Conservation (phyloP, 495 filamentous ascomycete species). For the Penicillium herquei region DNA sequence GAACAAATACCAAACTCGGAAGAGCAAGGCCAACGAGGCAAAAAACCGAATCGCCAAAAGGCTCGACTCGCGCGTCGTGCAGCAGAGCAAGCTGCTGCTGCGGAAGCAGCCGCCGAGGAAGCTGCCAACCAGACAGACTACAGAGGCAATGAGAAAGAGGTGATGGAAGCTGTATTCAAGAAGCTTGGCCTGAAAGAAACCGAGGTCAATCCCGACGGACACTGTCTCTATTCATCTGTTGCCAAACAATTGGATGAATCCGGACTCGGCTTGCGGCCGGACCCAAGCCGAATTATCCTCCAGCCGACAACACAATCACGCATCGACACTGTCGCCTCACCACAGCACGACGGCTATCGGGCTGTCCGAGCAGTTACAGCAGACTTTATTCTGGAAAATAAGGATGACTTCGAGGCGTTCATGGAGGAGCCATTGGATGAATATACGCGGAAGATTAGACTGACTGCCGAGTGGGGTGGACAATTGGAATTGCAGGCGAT, state of each 20-base stretch:
- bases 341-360: slow-evolving; percentile 45
- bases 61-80: slow-evolving; percentile 84
- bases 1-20: slow-evolving; percentile 8
- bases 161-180: slow-evolving; percentile 65
- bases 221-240: slow-evolving; percentile 93
- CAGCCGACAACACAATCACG: slow-evolving; percentile 37
- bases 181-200: slow-evolving; percentile 66
- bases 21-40: slow-evolving; percentile 28
- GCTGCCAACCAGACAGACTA: slow-evolving; percentile 72
- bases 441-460: slow-evolving; percentile 73
- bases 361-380: slow-evolving; percentile 51
- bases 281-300: slow-evolving; percentile 39
- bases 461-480: slow-evolving; percentile 96
- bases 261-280: slow-evolving; percentile 47
- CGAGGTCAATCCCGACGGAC: slow-evolving; percentile 84
- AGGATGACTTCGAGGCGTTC: slow-evolving; percentile 65
- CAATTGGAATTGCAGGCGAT: slow-evolving; percentile 86
- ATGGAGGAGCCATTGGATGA: slow-evolving; percentile 77
- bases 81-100: slow-evolving; percentile 72
- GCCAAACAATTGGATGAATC: slow-evolving; percentile 69
- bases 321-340: slow-evolving; percentile 41
- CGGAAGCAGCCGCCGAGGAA: slow-evolving; percentile 67
- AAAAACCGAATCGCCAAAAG: slow-evolving; percentile 89
- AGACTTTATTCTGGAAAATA: slow-evolving; percentile 55
- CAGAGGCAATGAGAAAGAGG: slow-evolving; percentile 65